Percentiles rank a stretch among this genome's conserved stretches.
phyloP scores from a whole-genome alignment of 2,329 filamentous ascomycete genomes.

The Cryphonectria parasitica region DNA sequence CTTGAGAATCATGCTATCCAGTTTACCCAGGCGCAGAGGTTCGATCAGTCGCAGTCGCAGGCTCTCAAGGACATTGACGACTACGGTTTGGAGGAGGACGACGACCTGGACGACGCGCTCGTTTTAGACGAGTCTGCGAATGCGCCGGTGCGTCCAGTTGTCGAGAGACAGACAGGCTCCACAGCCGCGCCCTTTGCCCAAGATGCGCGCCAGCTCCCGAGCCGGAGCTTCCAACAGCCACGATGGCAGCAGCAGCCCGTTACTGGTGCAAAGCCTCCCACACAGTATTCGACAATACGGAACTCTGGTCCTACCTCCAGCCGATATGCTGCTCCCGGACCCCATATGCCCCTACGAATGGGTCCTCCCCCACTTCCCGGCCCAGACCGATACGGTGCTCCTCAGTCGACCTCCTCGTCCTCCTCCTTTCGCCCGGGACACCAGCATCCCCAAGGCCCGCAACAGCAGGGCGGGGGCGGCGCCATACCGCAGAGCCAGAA shows the following conservation, averaged over 20 bases:
- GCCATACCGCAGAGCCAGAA: conserved; percentile 35
- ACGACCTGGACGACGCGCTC: conserved; percentile 62
- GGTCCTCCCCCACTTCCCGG: conserved; percentile 38
- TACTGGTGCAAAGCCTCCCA: conserved; percentile 24
- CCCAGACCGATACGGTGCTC: conserved; percentile 27
- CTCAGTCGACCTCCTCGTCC: conserved; percentile 34
- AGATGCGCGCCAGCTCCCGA: conserved; percentile 10
- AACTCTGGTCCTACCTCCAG: conserved; percentile 22
- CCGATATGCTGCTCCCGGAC: conserved; percentile 34
- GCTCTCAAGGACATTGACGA: conserved; percentile 38
- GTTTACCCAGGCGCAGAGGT: conserved; percentile 55
- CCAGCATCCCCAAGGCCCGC: conserved; percentile 37
- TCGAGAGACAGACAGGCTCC: conserved; percentile 43
- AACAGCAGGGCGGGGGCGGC: conserved; percentile 20
- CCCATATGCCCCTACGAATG: conserved; percentile 47
- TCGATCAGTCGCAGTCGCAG: conserved; percentile 36
- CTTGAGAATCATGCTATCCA: conserved; percentile 68
- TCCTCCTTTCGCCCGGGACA: conserved; percentile 34
- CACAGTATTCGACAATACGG: conserved; percentile 15
- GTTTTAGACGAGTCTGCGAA: conserved; percentile 54
- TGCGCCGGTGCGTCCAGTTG: conserved; percentile 42
- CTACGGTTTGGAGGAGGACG: conserved; percentile 57
- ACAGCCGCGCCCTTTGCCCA: conserved; percentile 34
- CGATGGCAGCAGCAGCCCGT: conserved; percentile 28
- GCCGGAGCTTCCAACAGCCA: conserved; percentile 23